Percentiles rank a stretch among this genome's conserved stretches.
Conservation (phyloP, 2,329 filamentous ascomycete genomes). For the Aspergillus puulaauensis region DNA sequence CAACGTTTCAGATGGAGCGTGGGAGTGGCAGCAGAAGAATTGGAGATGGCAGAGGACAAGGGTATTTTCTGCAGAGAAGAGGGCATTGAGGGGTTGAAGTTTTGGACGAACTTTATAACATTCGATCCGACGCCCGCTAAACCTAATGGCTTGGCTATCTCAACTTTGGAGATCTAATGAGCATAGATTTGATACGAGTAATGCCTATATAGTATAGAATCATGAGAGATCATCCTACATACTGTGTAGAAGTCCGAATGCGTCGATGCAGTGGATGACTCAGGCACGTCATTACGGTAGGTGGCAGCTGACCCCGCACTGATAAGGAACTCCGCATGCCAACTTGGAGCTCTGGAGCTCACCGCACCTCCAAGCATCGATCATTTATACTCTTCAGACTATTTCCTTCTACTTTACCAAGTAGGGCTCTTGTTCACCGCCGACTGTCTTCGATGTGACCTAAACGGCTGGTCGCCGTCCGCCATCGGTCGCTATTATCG, state of each 20-base stretch:
- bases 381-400: not conserved
- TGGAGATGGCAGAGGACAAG: conserved; percentile 94
- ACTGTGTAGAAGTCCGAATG: not conserved
- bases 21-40: conserved; percentile 89
- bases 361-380: not conserved
- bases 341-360: not conserved
- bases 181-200: conserved; percentile 1
- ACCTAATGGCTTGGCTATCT: conserved; percentile 2
- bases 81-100: conserved; percentile 83
- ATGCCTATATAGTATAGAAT: not conserved
- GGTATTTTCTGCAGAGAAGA: conserved; percentile 88
- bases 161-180: not conserved
- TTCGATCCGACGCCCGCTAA: conserved; percentile 5
- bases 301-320: conserved; percentile 1
- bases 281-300: not conserved
- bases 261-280: not conserved
- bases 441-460: not conserved
- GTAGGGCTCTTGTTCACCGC: not conserved
- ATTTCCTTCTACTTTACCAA: not conserved
- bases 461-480: not conserved
- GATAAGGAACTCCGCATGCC: not conserved
- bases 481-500: not conserved
- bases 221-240: not conserved
- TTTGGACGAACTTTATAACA: conserved; percentile 75
- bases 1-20: conserved; percentile 96